A percentile compares a stretch with the other conserved stretches of the same genome.
phyloP scores from a whole-genome alignment of 2,329 filamentous ascomycete genomes.

The Westerdykella sp. region DNA sequence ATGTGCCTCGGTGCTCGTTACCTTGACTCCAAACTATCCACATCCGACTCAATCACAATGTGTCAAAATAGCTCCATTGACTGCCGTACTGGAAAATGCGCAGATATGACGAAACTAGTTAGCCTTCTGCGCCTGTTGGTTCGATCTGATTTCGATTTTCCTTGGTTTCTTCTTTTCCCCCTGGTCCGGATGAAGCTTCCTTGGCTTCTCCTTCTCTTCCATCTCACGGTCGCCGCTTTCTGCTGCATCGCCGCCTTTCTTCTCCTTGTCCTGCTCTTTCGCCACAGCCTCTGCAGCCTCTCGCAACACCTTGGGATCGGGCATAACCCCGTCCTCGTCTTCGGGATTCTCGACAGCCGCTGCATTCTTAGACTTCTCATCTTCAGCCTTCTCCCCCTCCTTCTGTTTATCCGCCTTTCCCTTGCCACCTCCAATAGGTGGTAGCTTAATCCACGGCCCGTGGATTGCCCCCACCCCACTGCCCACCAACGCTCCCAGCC shows the following conservation, averaged over 20 bases:
- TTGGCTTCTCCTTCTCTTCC: conserved; percentile 2
- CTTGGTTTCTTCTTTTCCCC: conserved; percentile 17
- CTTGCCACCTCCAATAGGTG: conserved; percentile 11
- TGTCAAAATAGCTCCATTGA: background rate
- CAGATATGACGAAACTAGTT: background rate
- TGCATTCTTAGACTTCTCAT: conserved; percentile 5
- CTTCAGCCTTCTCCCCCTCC: conserved; percentile 3
- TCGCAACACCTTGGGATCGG: conserved; percentile 20
- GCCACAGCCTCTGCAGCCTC: conserved; percentile 20
- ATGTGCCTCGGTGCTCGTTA: too few relatives aligned
- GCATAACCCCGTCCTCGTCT: conserved; percentile 18
- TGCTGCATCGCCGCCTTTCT: conserved; percentile 2
- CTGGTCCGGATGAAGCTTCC: background rate
- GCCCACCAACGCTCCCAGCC: conserved; percentile 37
- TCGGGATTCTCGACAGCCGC: conserved; percentile 9
- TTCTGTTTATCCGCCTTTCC: conserved; percentile 7
- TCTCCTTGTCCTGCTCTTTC: conserved; percentile 13
- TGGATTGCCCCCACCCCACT: conserved; percentile 38
- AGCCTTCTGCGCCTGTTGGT: background rate
- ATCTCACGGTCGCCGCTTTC: conserved; percentile 5
- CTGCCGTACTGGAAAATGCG: background rate
- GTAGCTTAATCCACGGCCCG: conserved; percentile 40
- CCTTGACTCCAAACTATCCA: too few relatives aligned
- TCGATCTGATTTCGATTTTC: conserved; percentile 24
- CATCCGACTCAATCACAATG: too few relatives aligned